phyloP scores from a whole-genome alignment of 495 filamentous ascomycete genomes.

The Jackrogersella multiformis region DNA sequence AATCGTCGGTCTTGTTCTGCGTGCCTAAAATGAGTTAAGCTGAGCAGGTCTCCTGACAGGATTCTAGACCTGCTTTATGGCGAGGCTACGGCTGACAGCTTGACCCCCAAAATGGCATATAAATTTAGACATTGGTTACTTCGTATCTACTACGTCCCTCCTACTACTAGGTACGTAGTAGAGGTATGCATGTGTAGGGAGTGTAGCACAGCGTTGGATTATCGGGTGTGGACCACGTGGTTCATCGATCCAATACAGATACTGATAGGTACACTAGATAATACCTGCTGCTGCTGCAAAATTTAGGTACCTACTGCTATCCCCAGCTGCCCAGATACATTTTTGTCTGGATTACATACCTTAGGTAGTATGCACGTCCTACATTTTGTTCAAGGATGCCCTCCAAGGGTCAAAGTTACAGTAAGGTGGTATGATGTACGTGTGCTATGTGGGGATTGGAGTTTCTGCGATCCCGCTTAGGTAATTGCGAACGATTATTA shows the following conservation, averaged over 20 bases:
- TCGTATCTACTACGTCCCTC: no score
- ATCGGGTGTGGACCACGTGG: slow-evolving; percentile 33
- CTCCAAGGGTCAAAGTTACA: not conserved
- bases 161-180: no score
- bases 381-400: no score
- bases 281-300: not conserved
- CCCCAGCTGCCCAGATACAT: not conserved
- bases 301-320: not conserved
- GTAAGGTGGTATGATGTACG: slow-evolving; percentile 3
- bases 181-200: not conserved
- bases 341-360: no score
- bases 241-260: slow-evolving; percentile 15
- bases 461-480: slow-evolving; percentile 9
- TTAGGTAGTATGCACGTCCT: not conserved
- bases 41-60: not conserved
- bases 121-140: not conserved
- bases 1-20: slow-evolving; percentile 4
- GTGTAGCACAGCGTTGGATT: not conserved
- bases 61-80: not conserved
- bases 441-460: slow-evolving; percentile 1
- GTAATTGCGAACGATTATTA: slow-evolving; percentile 6
- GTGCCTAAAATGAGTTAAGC: no score
- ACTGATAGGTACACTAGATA: slow-evolving; percentile 2
- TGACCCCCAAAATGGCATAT: not conserved
- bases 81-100: slow-evolving; percentile 6